Base-by-base conservation (phyloP, 2,329 filamentous ascomycete species). In the Fusarium burgessii region DNA sequence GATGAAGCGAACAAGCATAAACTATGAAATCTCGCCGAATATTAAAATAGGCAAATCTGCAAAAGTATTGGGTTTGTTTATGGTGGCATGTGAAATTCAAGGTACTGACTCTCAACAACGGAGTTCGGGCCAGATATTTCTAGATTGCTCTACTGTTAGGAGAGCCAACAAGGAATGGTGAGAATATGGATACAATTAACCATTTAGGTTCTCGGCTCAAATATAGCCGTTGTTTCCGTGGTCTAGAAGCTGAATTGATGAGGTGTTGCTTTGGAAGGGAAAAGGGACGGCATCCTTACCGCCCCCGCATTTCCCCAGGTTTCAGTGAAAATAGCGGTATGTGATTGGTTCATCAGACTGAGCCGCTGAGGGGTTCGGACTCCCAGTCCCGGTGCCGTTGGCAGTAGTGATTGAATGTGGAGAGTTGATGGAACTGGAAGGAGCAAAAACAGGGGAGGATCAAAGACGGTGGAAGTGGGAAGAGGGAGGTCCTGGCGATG, bases 221-320 rank as follows among this genome's bases (percentile, higher is more conserved):
- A 50, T 33, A 65, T 50, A 66, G 33, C 62, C 62, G 62, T n/a
- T 56, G 20, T 20, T 65, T 25, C 62, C 62, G 61, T 25, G 62
- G 50, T 10, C 23, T 60, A 23, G 42, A 49, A 35, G 47, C 32
- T 43, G 36, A 40, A 58, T 11, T 27, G 7, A 40, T 25, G 18
- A 60, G 43, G 17, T 54, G 40, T 33, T 40, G 20, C 29, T 56
- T 23, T 35, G 41, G 50, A 47, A 20, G 43, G 43, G 17, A 46
- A 46, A 14, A 65, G 40, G 38, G 59, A 46, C 46, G 61, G 38
- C 43, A 59, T 43, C 35, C n/a, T 23, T 55, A 23, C 55, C 46
- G 51, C 65, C 71, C 74, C 74, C 74, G 67, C 71, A 74, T 76
- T 76, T 75, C 73, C 74, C 74, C 74, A 74, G 74, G 58, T 75